phyloP scores from a whole-genome alignment of 2,329 filamentous ascomycete genomes.

The Paraconiothyrium sp. region DNA sequence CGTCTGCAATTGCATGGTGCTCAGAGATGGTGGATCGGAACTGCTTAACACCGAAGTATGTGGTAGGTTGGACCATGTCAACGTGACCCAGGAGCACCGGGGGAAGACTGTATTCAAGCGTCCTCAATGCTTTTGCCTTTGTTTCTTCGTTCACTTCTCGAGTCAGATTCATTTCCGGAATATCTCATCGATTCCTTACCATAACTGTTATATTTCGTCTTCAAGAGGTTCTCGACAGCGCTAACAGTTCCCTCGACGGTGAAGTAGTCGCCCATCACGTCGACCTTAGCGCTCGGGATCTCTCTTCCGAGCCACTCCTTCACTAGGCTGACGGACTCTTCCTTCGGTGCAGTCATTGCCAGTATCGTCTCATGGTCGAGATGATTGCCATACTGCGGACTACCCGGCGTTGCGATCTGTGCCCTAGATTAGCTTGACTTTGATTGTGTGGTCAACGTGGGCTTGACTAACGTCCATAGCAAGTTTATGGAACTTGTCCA shows the following conservation, averaged over 20 bases:
- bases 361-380: constrained; percentile 59
- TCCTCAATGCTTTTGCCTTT: constrained; percentile 24
- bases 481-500: constrained; percentile 30
- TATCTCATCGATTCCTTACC: constrained; percentile 19
- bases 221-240: constrained; percentile 60
- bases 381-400: constrained; percentile 62
- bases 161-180: constrained; percentile 8
- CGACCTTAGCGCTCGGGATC: constrained; percentile 55
- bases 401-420: constrained; percentile 59
- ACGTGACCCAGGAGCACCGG: constrained; percentile 47
- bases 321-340: constrained; percentile 60
- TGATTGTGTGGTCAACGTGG: neutral
- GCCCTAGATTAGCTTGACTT: constrained; percentile 4
- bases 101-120: constrained; percentile 35
- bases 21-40: constrained; percentile 31
- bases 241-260: constrained; percentile 59
- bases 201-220: constrained; percentile 56
- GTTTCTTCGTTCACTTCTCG: constrained; percentile 20
- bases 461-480: constrained; percentile 27
- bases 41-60: constrained; percentile 46
- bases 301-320: constrained; percentile 63
- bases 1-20: constrained; percentile 24
- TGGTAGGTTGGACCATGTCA: constrained; percentile 62
- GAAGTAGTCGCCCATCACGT: constrained; percentile 64
- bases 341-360: constrained; percentile 60